These are phyloP conservation scores for Eremothecium cymbalariae DNA, from an alignment of 1,139 yeast genomes.

Conservation along the genomic window DNA sequence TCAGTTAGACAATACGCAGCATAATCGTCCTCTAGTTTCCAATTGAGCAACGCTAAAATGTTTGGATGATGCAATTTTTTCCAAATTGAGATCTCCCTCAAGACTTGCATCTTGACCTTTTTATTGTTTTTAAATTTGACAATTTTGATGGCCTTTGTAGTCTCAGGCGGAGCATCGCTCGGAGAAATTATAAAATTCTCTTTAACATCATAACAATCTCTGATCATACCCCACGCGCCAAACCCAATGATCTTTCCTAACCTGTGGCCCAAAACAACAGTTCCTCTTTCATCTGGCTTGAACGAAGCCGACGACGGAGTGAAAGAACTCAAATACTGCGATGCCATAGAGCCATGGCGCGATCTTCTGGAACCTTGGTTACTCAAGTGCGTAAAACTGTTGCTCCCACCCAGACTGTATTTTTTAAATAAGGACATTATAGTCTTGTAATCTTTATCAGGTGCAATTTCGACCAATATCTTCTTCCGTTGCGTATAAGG, in stretches of 20 bases:
- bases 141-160: slow-evolving; percentile 64
- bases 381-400: slow-evolving; percentile 20
- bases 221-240: slow-evolving; percentile 90
- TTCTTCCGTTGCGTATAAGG: slow-evolving; percentile 65
- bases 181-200: slow-evolving; percentile 5
- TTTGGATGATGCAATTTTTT: slow-evolving; percentile 53
- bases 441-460: slow-evolving; percentile 40
- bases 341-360: slow-evolving; percentile 36
- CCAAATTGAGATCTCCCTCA: slow-evolving; percentile 73
- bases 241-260: slow-evolving; percentile 75
- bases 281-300: slow-evolving; percentile 50
- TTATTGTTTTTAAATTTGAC: slow-evolving; percentile 46
- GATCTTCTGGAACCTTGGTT: slow-evolving; percentile 14
- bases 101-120: slow-evolving; percentile 44
- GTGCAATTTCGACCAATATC: slow-evolving; percentile 48
- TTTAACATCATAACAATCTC: slow-evolving; percentile 47
- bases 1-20: slow-evolving; percentile 69
- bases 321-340: slow-evolving; percentile 34
- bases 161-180: slow-evolving; percentile 28
- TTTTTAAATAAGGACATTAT: slow-evolving; percentile 31
- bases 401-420: slow-evolving; percentile 21
- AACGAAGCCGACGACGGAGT: slow-evolving; percentile 28
- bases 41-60: slow-evolving; percentile 53
- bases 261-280: slow-evolving; percentile 48
- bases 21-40: slow-evolving; percentile 48